Base-by-base conservation (phyloP, 306 rosid species). In the Castanospermum australe region DNA sequence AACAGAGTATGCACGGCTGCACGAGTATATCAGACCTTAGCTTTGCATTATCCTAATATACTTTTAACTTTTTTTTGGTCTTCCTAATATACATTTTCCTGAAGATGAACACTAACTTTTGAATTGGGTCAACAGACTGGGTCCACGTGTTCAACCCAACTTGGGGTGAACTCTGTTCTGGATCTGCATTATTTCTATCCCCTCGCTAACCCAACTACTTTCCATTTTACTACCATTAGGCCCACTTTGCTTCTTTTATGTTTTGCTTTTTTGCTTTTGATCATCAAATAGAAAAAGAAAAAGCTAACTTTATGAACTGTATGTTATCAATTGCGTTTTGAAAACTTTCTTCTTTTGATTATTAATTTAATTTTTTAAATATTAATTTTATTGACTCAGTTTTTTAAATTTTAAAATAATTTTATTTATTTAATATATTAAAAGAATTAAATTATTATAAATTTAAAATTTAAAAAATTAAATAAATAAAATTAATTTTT, bases 91-190 rank as follows among this genome's bases (percentile, higher is more conserved):
- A 36, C 67, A 9, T 18, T 42, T 18, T 56, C 4, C 18, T 7
- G 50, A 78, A 78, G 67, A 77, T n/a, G 69, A 41, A 28, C 45
- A 42, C 36, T 44, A 30, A 1, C 17, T 13, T 33, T 41, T 55
- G 14, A 33, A 64, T 22, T 51, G 79, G 73, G 60, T 63, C 73
- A 80, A 80, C n/a, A 0, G 20, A 72, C 1, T 22, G 56, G 79
- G 74, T 25, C 84, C 84, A 63, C 79, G 13, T 51, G 28, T 22
- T 25, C 77, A 79, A 52, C 72, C 73, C 83, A 79, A 36, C 44
- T 70, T 70, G 48, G 24, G 50, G 24, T 0, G 50, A 41, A 38
- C 28, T 41, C 12, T 21, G 38, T 50, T 67, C 20, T 56, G 36
- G 76, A 55, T 25, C 55, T 11, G 21, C 17, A 18, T 22, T 42